Evolutionary conservation across 2,329 filamentous ascomycete species (phyloP), one percentile per base, ranked within the genome.

Genomic region (Apiospora hydei): DNA sequence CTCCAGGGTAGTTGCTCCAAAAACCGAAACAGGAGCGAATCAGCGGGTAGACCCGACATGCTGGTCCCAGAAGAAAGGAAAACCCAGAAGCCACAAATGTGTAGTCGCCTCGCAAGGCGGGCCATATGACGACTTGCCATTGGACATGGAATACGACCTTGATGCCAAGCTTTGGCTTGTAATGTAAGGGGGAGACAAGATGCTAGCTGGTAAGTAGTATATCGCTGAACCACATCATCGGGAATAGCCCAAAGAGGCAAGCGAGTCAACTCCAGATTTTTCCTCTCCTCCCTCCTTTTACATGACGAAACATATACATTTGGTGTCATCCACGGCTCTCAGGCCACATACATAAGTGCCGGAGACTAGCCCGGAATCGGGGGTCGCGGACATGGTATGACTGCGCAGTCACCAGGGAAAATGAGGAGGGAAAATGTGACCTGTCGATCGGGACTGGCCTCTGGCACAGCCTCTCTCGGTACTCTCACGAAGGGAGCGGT

Each of bases 151-250:
- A 64, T n/a, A 41, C 34, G 57, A 41, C 57, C 34, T 41, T n/a
- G 34, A 41, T 64, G 57, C 57, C 57, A 64, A 64, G 57, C 57
- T 64, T 64, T 64, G 34, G n/a, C 34, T 41, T 5, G 18, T 24
- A n/a, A 64, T 11, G 30, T 13, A 64, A 64, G 57, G 57, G 41
- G 34, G 57, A 34, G 7, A 21, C 18, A 24, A n/a, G 57, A 4
- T 64, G 34, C 30, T 64, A 38, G 34, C 21, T n/a, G 10, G 26
- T 26, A 53, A 53, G 24, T 53, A n/a, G 53, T 21, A 41, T 64
- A 64, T 64, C 57, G n/a, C 57, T n/a, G 57, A 41, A 64, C 57
- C 30, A 41, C 38, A 61, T n/a, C 34, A 64, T n/a, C 57, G 57
- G 57, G 34, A 64, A 64, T 61, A 18, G 57, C 57, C 57, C n/a